Evolutionary conservation across 331 rosid species (phyloP), one percentile per base, ranked within the genome.

Genomic region (Prunus yedoensis): DNA sequence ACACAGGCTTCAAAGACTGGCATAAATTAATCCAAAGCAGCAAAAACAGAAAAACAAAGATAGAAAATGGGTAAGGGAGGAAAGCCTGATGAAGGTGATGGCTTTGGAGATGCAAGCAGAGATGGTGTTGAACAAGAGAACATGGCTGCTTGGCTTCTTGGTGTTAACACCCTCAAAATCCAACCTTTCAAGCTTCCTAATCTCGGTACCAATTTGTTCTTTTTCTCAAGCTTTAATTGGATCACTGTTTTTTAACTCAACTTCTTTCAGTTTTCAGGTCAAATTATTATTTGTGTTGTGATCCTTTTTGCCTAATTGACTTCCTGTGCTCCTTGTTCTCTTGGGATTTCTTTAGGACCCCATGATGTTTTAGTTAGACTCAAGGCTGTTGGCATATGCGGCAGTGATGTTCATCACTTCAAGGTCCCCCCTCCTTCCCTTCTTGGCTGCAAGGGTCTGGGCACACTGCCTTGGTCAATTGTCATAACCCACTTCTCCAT

Each of bases 341-440:
- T 18, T 72, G 25, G 58, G 28, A 38, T 35, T 65, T 65, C 69
- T 60, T 76, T 82, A 94, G 98, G 97, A 67, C 90, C 95, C 76
- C 76, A 80, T 82, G 96, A 94, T 90, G 98, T 82, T 71, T 85
- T 83, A 82, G 82, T 91, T 46, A 78, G 86, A 84, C 84, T 94
- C 88, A 94, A 94, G 71, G 98, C 96, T 87, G 97, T 94, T 87
- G 98, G 98, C 32, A 94, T 91, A 61, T 94, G 98, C 76, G 98
- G 97, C 41, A 94, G 98, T 69, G 98, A 94, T 90, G 98, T 94
- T 80, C 98, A 93, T 81, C 88, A 87, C 83, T 87, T 91, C 83
- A 93, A 85, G 93, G 97, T 91, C 65, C 13, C 49, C 77, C 67
- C 15, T 67, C n/a, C 67, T 11, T 74, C 10, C 51, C 20, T 74